phyloP scores from a whole-genome alignment of 441 rosid species.

The Macaranga tanarius region DNA sequence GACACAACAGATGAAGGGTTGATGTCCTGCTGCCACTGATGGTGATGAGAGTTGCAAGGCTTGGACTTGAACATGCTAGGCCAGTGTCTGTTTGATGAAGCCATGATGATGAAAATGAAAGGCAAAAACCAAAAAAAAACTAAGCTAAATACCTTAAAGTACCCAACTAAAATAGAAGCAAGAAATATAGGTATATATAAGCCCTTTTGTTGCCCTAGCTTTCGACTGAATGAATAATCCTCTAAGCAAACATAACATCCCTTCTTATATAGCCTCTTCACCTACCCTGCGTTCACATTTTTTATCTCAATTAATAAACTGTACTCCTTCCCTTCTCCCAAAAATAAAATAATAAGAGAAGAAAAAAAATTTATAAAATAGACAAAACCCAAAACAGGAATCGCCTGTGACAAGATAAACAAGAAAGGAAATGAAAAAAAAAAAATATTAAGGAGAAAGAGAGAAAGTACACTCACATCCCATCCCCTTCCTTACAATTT shows the following conservation, averaged over 20 bases:
- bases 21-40: slow-evolving; percentile 89
- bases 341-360: slow-evolving; percentile 14
- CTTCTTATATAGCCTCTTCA: slow-evolving; percentile 77
- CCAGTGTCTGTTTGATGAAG: slow-evolving; percentile 99
- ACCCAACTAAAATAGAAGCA: slow-evolving; percentile 13
- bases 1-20: slow-evolving; percentile 59
- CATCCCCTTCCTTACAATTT: slow-evolving; percentile 24
- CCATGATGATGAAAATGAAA: slow-evolving; percentile 49
- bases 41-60: slow-evolving; percentile 72
- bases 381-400: slow-evolving; percentile 42
- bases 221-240: slow-evolving; percentile 14
- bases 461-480: slow-evolving; percentile 27
- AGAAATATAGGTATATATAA: slow-evolving; percentile 17
- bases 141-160: background rate
- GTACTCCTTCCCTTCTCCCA: slow-evolving; percentile 21
- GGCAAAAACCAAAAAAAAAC: background rate
- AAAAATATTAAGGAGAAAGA: slow-evolving; percentile 19
- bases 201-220: slow-evolving; percentile 32
- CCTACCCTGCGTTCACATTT: slow-evolving; percentile 57
- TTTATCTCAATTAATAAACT: slow-evolving; percentile 29
- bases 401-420: slow-evolving; percentile 42
- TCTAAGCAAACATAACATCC: slow-evolving; percentile 32
- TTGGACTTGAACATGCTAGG: slow-evolving; percentile 99
- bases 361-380: slow-evolving; percentile 16
- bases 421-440: slow-evolving; percentile 42